Percentiles rank a stretch among this genome's conserved stretches.
Conservation (phyloP, 192 early-diverging fungal genomes). For the Pecoramyces ruminantium region DNA sequence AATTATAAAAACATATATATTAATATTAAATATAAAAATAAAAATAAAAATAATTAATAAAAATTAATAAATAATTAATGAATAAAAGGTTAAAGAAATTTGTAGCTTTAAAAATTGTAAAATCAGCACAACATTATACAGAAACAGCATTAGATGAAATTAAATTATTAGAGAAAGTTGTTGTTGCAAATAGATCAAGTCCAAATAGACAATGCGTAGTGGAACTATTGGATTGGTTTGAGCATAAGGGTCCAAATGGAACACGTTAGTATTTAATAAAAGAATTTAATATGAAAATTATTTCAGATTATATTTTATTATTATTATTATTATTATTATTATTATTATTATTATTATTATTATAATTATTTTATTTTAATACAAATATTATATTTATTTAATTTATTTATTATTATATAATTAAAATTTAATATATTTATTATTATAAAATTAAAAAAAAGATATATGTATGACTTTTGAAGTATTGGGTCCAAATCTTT, state of each 20-base stretch:
- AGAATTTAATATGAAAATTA: no score
- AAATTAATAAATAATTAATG: no score
- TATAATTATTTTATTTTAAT: not conserved
- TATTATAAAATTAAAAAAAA: not conserved
- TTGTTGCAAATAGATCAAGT: conserved; percentile 13
- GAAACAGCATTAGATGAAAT: conserved; percentile 94
- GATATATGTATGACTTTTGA: conserved; percentile 97
- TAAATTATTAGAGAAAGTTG: conserved; percentile 70
- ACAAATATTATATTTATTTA: no score
- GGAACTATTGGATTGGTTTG: conserved; percentile 83
- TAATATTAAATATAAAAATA: no score
- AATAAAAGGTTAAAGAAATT: conserved; percentile 54
- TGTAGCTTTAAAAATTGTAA: conserved; percentile 94
- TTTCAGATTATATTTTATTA: no score
- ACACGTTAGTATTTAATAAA: conserved; percentile 20
- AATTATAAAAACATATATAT: no score
- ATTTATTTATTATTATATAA: not conserved
- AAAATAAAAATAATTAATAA: no score
- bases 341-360: no score
- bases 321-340: no score
- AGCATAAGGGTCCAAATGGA: conserved; percentile 74
- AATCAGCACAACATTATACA: conserved; percentile 86
- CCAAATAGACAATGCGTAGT: conserved; percentile 54
- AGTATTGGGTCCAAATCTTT: conserved; percentile 84
- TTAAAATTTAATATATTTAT: not conserved